These are phyloP conservation scores for Epichloe gansuensis DNA, from an alignment of 2,329 filamentous ascomycete genomes.

Conservation along the genomic window DNA sequence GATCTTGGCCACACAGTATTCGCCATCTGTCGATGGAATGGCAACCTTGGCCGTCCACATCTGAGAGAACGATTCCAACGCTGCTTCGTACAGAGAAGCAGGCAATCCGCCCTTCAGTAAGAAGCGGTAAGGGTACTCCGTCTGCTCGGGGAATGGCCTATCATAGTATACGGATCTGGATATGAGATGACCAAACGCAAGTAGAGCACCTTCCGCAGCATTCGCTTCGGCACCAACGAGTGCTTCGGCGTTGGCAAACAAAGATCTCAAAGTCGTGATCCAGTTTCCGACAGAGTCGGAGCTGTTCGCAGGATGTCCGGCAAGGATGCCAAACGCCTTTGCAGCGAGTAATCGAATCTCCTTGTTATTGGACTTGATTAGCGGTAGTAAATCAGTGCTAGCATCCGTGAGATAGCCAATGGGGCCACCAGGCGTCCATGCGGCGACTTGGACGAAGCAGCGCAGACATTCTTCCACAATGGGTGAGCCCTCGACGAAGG, in stretches of 20 bases:
- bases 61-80: slow-evolving; percentile 32
- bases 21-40: slow-evolving; percentile 18
- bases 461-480: slow-evolving; percentile 35
- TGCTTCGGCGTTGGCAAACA: slow-evolving; percentile 32
- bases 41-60: slow-evolving; percentile 33
- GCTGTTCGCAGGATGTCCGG: slow-evolving; percentile 45
- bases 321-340: slow-evolving; percentile 62
- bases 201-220: slow-evolving; percentile 32
- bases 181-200: slow-evolving; percentile 31
- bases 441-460: slow-evolving; percentile 40
- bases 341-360: slow-evolving; percentile 54
- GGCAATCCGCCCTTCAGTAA: slow-evolving; percentile 18
- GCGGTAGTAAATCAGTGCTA: slow-evolving; percentile 39
- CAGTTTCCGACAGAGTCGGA: slow-evolving; percentile 16
- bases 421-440: slow-evolving; percentile 35
- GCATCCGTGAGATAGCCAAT: slow-evolving; percentile 36
- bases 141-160: slow-evolving; percentile 14
- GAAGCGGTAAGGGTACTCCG: slow-evolving; percentile 18
- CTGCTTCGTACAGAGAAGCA: slow-evolving; percentile 28
- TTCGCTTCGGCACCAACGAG: slow-evolving; percentile 30
- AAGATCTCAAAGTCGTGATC: slow-evolving; percentile 21
- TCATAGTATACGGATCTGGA: slow-evolving; percentile 34
- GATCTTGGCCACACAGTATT: slow-evolving; percentile 28
- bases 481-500: slow-evolving; percentile 30
- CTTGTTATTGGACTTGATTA: slow-evolving; percentile 59